Base-by-base conservation (phyloP, 495 filamentous ascomycete genomes). In the Penicillium malachiteum region DNA sequence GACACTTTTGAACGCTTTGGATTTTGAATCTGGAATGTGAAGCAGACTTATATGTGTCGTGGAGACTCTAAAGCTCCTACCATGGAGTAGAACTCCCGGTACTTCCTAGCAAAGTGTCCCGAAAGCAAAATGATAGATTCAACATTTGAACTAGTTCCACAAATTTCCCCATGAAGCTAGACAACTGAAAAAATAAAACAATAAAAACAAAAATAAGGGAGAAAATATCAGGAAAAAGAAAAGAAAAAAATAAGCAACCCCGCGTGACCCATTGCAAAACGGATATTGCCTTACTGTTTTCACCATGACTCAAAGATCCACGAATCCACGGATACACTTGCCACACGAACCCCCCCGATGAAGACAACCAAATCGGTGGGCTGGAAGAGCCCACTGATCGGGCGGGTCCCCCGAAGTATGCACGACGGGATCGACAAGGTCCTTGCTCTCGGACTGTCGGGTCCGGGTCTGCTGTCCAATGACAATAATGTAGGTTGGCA, bases 221-320 rank as follows among this genome's bases (percentile, higher is more conserved):
- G 21, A 26, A 26, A 26, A 26, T 1, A 26, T 26, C 21, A 26
- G 4, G 21, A 26, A 26, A 18, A 33, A 52, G 44, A 48, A 34
- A 58, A 34, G 42, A 54, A 43, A 12, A 48, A 55, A 51, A 32
- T 44, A 38, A 52, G 52, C 64, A 32, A 40, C 45, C 46, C 33
- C 66, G 66, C 63, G 63, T 73, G 70, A 73, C 59, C 52, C 38
- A 57, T 55, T 30, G 33, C 46, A 13, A 37, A 37, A n/a, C n/a
- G n/a, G n/a, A 37, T 10, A 37, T 13, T 37, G 34, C 9, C 8
- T 37, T 37, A 37, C 52, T 64, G 56, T 45, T 61, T 67, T 71
- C 58, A 65, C 70, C 59, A 67, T 69, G 64, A 63, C 56, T 64
- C 61, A 63, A 56, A 48, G 63, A 63, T 57, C 69, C 55, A 67